These are phyloP conservation scores for Piper longum DNA, from an alignment of 164 flowering plant genomes.

Conservation along the genomic window DNA sequence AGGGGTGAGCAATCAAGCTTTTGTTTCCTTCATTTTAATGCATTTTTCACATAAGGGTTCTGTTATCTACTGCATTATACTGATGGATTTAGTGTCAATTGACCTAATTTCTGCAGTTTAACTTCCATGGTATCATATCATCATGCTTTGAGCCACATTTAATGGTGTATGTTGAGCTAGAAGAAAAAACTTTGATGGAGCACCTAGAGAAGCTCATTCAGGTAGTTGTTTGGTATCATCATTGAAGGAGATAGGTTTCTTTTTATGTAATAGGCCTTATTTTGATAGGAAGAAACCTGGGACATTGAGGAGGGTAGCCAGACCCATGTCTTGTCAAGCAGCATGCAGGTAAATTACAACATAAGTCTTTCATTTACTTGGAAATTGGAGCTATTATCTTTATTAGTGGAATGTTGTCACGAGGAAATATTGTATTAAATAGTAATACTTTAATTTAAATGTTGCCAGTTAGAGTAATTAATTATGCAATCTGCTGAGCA, in stretches of 20 bases:
- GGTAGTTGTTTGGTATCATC: conserved; percentile 21
- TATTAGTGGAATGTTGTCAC: not conserved
- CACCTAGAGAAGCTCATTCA: conserved; percentile 88
- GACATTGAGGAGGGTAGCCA: conserved; percentile 93
- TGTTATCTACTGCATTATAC: not conserved
- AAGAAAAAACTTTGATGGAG: conserved; percentile 94
- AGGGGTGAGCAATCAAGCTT: conserved; percentile 40
- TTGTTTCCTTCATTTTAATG: not conserved
- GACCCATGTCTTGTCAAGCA: conserved; percentile 79
- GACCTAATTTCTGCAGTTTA: conserved; percentile 48
- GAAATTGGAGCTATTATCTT: not conserved
- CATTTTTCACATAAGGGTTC: not conserved
- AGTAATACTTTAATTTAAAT: too few relatives aligned
- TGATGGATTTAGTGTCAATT: not conserved
- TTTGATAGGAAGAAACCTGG: conserved; percentile 86
- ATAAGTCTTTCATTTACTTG: not conserved
- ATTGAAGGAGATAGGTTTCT: conserved; percentile 1
- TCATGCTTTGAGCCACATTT: conserved; percentile 96
- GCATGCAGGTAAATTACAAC: conserved; percentile 65
- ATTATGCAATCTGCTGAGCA: too few relatives aligned
- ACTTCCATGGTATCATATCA: conserved; percentile 90
- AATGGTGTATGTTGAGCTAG: conserved; percentile 74
- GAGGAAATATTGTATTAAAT: not conserved
- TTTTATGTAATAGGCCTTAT: not conserved
- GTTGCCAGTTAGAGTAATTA: too few relatives aligned